phyloP scores from a whole-genome alignment of 2,329 filamentous ascomycete genomes.

The Plectosphaerella sp. region DNA sequence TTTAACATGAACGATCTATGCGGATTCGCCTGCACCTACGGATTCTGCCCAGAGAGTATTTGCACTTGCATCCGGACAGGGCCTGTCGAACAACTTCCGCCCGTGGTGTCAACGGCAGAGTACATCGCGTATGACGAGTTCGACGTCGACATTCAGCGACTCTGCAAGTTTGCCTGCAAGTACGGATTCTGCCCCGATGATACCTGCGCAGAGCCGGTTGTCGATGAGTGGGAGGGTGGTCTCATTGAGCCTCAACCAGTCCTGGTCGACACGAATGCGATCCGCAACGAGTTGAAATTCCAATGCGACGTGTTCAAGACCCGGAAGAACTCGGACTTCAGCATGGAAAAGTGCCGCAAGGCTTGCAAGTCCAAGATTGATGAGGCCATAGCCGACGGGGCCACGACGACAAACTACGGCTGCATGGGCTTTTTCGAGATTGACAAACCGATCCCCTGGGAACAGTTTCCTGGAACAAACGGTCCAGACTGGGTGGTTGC shows the following conservation, averaged over 20 bases:
- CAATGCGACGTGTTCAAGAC: slow-evolving; percentile 1
- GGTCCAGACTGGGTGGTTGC: background rate
- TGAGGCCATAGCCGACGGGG: slow-evolving; percentile 1
- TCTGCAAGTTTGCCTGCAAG: slow-evolving; percentile 14
- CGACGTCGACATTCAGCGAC: slow-evolving; percentile 12
- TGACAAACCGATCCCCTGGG: background rate
- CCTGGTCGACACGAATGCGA: background rate
- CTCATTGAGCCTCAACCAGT: background rate
- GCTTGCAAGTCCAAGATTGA: background rate
- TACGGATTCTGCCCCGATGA: slow-evolving; percentile 13
- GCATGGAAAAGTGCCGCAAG: background rate
- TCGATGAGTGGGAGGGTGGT: too few relatives aligned
- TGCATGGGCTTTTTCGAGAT: background rate
- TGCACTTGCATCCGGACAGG: slow-evolving; percentile 13
- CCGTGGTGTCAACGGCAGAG: slow-evolving; percentile 9
- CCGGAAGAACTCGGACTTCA: background rate
- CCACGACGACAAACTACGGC: slow-evolving; percentile 1
- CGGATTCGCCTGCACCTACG: slow-evolving; percentile 9
- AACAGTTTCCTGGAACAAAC: background rate
- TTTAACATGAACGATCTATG: slow-evolving; percentile 8
- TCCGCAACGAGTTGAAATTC: background rate
- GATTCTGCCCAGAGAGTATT: slow-evolving; percentile 10
- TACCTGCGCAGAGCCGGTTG: slow-evolving; percentile 2
- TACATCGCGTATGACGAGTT: slow-evolving; percentile 10
- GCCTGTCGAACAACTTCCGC: slow-evolving; percentile 10